phyloP scores from a whole-genome alignment of 2,329 filamentous ascomycete genomes.

The Thielaviopsis populi region DNA sequence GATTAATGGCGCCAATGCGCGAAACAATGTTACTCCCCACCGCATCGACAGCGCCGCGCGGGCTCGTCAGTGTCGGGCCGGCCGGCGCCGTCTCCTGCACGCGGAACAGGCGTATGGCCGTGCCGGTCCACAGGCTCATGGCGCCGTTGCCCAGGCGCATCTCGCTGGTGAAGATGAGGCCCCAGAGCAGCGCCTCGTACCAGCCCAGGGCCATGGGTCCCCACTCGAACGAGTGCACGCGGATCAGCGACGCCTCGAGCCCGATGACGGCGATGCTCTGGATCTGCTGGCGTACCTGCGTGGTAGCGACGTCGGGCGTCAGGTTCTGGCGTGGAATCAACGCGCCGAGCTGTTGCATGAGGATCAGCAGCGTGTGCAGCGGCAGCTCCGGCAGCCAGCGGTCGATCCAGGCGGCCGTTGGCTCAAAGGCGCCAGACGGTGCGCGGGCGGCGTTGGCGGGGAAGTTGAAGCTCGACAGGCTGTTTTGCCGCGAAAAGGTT shows the following conservation, averaged over 20 bases:
- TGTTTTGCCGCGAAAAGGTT: conserved; percentile 83
- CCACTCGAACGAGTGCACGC: conserved; percentile 89
- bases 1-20: conserved; percentile 66
- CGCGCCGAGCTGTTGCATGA: conserved; percentile 52
- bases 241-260: conserved; percentile 58
- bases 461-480: conserved; percentile 54
- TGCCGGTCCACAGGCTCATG: conserved; percentile 67
- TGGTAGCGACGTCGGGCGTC: conserved; percentile 28
- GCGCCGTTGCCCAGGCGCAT: conserved; percentile 82
- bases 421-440: conserved; percentile 48
- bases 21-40: conserved; percentile 82
- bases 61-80: conserved; percentile 68
- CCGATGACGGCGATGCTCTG: conserved; percentile 48
- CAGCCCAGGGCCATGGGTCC: conserved; percentile 77
- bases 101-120: conserved; percentile 71
- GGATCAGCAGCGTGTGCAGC: conserved; percentile 67
- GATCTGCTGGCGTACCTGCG: conserved; percentile 39
- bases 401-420: conserved; percentile 75
- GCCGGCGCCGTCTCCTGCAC: conserved; percentile 72
- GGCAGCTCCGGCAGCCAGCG: conserved; percentile 86
- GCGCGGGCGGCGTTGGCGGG: conserved; percentile 20
- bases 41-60: conserved; percentile 80
- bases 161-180: conserved; percentile 79
- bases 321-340: conserved; percentile 39
- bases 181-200: conserved; percentile 93